Base-by-base conservation (phyloP, 2,329 filamentous ascomycete species). In the Aspergillus intermedius region DNA sequence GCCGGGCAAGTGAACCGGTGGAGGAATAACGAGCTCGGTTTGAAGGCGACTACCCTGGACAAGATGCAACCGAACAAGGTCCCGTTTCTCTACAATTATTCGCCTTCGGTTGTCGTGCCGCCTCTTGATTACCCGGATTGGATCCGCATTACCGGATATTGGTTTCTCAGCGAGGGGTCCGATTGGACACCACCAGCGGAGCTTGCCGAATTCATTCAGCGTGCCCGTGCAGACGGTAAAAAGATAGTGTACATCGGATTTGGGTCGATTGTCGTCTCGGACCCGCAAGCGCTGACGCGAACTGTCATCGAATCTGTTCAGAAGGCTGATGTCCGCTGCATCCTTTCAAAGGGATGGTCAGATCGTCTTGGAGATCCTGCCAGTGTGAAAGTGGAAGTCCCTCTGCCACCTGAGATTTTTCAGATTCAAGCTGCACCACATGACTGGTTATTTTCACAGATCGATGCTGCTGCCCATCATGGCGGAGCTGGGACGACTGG, bases 21-120 rank as follows among this genome's bases (percentile, higher is more conserved):
- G 93, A 83, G 93, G 54, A 89, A 88, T 66, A 86, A 83, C 55
- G 80, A 84, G 21, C 78, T 98, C 4, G 81, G 83, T 0, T 74
- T 98, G 23, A 87, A 85, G 45, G 85, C 83, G 54, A 98, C 93
- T 1, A 88, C 76, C 49, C 74, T 95, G 40, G 87, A 93, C 64
- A 95, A 91, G 72, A 82, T 98, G 81, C 90, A 96, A 70, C 85
- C 88, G 2, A 95, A 96, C 74, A 94, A 95, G 66, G 89, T 96
- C n/a, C 93, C 93, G 0, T 98, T 98, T 69, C 71, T 98, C 42
- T 98, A 98, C 75, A 97, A 96, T 70, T 97, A 96, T 67, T 95
- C 88, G 48, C 89, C 91, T 0, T 87, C 83, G 9, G 93, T 98
- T 10, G 93, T 98, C n/a, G 83, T 88, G 2, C 91, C 91, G 23